Conservation (phyloP, 2,329 filamentous ascomycete species). For the Apiospora sp. region DNA sequence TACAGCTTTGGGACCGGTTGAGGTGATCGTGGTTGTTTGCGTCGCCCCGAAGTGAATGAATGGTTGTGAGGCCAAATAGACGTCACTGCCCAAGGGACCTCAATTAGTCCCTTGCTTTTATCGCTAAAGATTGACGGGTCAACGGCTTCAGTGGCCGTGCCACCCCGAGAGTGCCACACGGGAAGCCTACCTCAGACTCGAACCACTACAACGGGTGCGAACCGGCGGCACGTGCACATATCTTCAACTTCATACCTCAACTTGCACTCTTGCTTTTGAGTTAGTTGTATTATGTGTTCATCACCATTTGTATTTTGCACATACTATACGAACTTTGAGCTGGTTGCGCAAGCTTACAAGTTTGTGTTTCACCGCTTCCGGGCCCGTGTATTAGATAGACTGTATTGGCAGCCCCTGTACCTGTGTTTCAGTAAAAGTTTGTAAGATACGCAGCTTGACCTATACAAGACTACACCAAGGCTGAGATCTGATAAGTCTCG, state of each 20-base stretch:
- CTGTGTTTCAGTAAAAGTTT: too few relatives aligned
- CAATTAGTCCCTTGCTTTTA: neutral
- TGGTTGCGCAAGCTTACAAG: too few relatives aligned
- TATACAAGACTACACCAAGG: too few relatives aligned
- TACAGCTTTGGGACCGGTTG: neutral
- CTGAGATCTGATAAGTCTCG: too few relatives aligned
- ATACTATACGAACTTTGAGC: too few relatives aligned
- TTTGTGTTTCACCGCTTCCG: too few relatives aligned
- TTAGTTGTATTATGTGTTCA: neutral
- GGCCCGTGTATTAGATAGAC: too few relatives aligned
- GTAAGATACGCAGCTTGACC: too few relatives aligned
- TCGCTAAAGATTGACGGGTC: neutral
- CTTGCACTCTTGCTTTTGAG: neutral
- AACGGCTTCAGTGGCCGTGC: slow-evolving; percentile 17
- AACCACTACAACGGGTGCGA: neutral
- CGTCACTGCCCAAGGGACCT: slow-evolving; percentile 10
- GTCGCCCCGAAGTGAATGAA: neutral
- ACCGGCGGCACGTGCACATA: slow-evolving; percentile 19
- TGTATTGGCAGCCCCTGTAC: too few relatives aligned
- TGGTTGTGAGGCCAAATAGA: neutral
- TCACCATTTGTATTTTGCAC: neutral
- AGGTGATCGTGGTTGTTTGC: slow-evolving; percentile 5
- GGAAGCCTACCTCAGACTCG: neutral
- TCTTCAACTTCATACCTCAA: neutral
- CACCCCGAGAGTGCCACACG: slow-evolving; percentile 16